These are phyloP conservation scores for Ocimum tenuiflorum DNA, from an alignment of 257 asterid genomes.

Conservation along the genomic window DNA sequence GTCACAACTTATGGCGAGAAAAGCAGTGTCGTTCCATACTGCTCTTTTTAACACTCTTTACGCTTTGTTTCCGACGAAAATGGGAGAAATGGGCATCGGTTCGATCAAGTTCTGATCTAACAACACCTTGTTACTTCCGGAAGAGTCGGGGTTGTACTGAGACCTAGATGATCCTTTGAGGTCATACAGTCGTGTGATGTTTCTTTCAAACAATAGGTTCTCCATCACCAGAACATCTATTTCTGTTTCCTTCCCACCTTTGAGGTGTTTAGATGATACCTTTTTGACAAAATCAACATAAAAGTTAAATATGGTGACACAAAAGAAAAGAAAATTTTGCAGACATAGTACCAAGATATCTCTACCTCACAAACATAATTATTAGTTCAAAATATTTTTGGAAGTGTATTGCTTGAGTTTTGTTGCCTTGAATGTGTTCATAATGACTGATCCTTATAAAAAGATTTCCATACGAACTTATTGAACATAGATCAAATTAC, in stretches of 20 bases:
- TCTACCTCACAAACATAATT: not conserved
- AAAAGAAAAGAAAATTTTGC: not conserved
- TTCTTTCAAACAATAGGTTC: conserved; percentile 85
- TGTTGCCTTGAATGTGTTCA: no score
- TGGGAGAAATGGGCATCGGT: conserved; percentile 97
- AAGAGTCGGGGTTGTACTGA: conserved; percentile 76
- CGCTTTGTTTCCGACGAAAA: conserved; percentile 89
- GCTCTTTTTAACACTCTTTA: conserved; percentile 81
- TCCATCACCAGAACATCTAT: conserved; percentile 95
- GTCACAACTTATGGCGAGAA: conserved; percentile 73
- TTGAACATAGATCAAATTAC: not conserved
- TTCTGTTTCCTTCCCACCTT: conserved; percentile 89
- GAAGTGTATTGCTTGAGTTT: not conserved
- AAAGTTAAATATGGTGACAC: conserved; percentile 6
- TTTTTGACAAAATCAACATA: conserved; percentile 27
- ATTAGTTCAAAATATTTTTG: not conserved
- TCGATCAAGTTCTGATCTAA: conserved; percentile 94
- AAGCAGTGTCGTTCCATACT: conserved; percentile 94
- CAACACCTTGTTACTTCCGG: conserved; percentile 84
- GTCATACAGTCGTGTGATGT: conserved; percentile 76
- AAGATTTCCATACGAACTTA: no score
- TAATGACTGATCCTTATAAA: no score
- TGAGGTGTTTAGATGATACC: conserved; percentile 70
- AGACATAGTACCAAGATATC: not conserved
- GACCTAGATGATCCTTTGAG: conserved; percentile 95